Evolutionary conservation across 176 grass and related monocot genomes (phyloP).

Genomic region (Metroxylon sagu): DNA sequence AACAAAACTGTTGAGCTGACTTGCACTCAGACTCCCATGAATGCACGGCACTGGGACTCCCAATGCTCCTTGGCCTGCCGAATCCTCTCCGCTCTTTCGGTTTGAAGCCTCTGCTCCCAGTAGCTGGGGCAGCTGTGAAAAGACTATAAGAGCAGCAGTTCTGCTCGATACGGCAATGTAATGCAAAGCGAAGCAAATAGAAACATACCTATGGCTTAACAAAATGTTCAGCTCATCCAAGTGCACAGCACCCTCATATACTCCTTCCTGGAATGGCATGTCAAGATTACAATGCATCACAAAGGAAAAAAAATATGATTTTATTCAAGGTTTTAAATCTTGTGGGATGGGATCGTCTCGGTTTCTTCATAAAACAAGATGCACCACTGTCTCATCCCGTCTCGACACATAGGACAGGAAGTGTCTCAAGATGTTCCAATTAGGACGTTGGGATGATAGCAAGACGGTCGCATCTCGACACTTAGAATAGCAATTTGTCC

Average conservation of each 20-base stretch:
- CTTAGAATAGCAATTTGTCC: too few relatives aligned
- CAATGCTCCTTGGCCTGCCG: constrained; percentile 72
- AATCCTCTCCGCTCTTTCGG: constrained; percentile 56
- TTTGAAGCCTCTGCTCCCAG: constrained; percentile 45
- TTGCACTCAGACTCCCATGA: constrained; percentile 46
- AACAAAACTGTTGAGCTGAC: too few relatives aligned
- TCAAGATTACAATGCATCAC: not conserved
- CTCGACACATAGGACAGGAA: too few relatives aligned
- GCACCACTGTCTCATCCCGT: too few relatives aligned
- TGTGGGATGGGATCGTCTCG: too few relatives aligned
- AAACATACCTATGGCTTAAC: constrained; percentile 45
- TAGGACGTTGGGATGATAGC: too few relatives aligned
- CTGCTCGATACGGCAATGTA: not conserved
- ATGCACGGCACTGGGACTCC: constrained; percentile 47
- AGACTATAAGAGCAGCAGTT: not conserved
- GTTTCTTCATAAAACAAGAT: too few relatives aligned
- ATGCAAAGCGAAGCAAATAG: not conserved
- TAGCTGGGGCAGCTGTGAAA: constrained; percentile 61
- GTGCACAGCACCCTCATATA: constrained; percentile 48
- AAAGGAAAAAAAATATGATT: too few relatives aligned
- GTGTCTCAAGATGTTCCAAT: too few relatives aligned
- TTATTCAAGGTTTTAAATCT: too few relatives aligned
- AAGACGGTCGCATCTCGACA: too few relatives aligned
- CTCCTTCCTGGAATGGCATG: constrained; percentile 39
- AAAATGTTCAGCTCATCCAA: constrained; percentile 76